phyloP scores from a whole-genome alignment of 2,329 filamentous ascomycete species.

The Ophiocordyceps australis region DNA sequence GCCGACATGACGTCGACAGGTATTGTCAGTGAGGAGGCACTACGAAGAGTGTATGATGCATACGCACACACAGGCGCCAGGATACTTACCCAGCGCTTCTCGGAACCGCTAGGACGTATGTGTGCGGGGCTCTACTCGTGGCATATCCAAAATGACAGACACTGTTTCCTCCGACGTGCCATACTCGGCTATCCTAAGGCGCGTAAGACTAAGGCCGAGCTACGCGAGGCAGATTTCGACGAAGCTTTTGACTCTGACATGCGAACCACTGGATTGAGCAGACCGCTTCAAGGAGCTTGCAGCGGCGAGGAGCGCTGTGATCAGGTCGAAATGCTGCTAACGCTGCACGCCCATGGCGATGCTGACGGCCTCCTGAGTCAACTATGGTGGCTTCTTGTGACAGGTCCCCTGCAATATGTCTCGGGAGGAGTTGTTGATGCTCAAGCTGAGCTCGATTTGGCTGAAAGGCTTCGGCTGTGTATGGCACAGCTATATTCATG shows the following conservation, averaged over 20 bases:
- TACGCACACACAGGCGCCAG: slow-evolving; percentile 7
- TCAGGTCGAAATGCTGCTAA: not conserved
- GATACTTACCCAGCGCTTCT: slow-evolving; percentile 12
- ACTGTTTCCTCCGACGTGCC: slow-evolving; percentile 13
- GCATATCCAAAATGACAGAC: slow-evolving; percentile 13
- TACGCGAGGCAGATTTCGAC: slow-evolving; percentile 11
- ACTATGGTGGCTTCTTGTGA: not conserved
- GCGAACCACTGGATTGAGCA: slow-evolving; percentile 9
- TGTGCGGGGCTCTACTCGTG: slow-evolving; percentile 12
- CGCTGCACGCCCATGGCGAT: not conserved
- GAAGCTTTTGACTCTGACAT: slow-evolving; percentile 11
- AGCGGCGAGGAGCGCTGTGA: not conserved
- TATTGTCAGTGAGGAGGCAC: slow-evolving; percentile 5
- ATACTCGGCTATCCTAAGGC: slow-evolving; percentile 11
- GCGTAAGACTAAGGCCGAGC: slow-evolving; percentile 7
- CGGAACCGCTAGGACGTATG: slow-evolving; percentile 13
- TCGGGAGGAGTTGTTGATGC: not conserved
- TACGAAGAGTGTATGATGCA: slow-evolving; percentile 6
- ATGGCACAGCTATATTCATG: slow-evolving; percentile 8
- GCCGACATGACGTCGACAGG: slow-evolving; percentile 5
- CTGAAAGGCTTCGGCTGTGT: not conserved
- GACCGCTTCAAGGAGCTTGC: slow-evolving; percentile 4
- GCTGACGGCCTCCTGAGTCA: no score
- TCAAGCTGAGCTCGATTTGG: not conserved
- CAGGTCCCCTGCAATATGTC: not conserved